These are phyloP conservation scores for Saitoella complicata DNA, from an alignment of 805 yeast genomes.

Conservation along the genomic window DNA sequence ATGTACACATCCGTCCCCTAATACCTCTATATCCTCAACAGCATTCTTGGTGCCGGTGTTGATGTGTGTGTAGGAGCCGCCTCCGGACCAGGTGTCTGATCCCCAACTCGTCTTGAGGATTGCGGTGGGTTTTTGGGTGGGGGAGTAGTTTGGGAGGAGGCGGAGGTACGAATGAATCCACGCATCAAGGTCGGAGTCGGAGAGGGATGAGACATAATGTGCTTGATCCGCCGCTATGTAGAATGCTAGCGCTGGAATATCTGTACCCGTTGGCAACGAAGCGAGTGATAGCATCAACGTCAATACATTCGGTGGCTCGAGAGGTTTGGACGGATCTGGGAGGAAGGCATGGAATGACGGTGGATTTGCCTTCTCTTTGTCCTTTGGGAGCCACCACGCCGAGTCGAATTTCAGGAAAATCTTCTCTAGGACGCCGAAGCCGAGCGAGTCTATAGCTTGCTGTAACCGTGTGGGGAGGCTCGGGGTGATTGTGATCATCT, in stretches of 20 bases:
- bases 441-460: slow-evolving; percentile 13
- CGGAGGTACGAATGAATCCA: too few relatives aligned
- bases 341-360: slow-evolving; percentile 7
- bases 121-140: slow-evolving; percentile 4
- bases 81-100: slow-evolving; percentile 18
- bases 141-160: slow-evolving; percentile 8
- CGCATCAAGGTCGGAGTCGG: not conserved
- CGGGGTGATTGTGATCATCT: slow-evolving; percentile 15
- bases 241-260: slow-evolving; percentile 9
- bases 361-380: slow-evolving; percentile 3
- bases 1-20: slow-evolving; percentile 13
- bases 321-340: slow-evolving; percentile 10
- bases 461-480: slow-evolving; percentile 10
- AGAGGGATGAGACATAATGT: slow-evolving; percentile 14
- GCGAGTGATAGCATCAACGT: slow-evolving; percentile 14
- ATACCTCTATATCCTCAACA: slow-evolving; percentile 13
- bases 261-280: slow-evolving; percentile 13
- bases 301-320: too few relatives aligned
- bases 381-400: slow-evolving; percentile 13
- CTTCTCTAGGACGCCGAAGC: slow-evolving; percentile 19
- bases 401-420: slow-evolving; percentile 18
- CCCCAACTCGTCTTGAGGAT: slow-evolving; percentile 17
- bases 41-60: slow-evolving; percentile 9
- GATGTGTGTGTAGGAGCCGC: slow-evolving; percentile 18
- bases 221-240: slow-evolving; percentile 11